Evolutionary conservation across 768 basidiomycete species (phyloP).

Genomic region (Thelephora ganbajun): DNA sequence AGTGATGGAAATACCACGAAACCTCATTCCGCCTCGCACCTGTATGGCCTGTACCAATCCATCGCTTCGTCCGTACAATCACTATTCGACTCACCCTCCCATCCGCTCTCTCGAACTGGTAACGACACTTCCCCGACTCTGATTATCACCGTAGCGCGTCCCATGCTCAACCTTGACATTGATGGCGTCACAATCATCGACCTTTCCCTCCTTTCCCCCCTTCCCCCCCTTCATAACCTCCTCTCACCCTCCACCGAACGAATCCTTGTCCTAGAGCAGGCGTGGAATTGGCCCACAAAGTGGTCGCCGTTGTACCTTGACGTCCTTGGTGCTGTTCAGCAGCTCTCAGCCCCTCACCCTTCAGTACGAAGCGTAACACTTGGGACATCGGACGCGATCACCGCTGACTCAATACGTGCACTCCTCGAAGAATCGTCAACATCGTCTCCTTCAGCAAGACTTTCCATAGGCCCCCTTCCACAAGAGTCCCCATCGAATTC

Average conservation of each 20-base stretch:
- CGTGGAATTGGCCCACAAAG: conserved; percentile 61
- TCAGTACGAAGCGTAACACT: conserved; percentile 50
- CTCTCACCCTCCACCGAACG: conserved; percentile 51
- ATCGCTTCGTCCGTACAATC: conserved; percentile 52
- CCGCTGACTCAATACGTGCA: conserved; percentile 30
- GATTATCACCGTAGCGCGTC: conserved; percentile 55
- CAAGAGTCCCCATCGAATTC: conserved; percentile 5
- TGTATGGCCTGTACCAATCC: conserved; percentile 52
- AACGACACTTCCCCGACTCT: conserved; percentile 46
- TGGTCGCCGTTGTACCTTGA: conserved; percentile 86
- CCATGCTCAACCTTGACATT: conserved; percentile 26
- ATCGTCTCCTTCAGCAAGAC: conserved; percentile 24
- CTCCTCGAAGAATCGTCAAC: conserved; percentile 32
- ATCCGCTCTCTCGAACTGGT: conserved; percentile 39
- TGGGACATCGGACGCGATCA: conserved; percentile 29
- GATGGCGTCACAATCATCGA: conserved; percentile 52
- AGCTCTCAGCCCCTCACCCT: conserved; percentile 31
- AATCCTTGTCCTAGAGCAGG: conserved; percentile 75
- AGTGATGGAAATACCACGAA: conserved; percentile 19
- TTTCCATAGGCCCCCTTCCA: conserved; percentile 33
- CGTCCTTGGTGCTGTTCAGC: conserved; percentile 57
- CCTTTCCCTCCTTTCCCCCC: conserved; percentile 55
- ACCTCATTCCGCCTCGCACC: conserved; percentile 15
- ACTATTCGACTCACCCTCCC: conserved; percentile 45
- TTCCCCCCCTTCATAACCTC: conserved; percentile 40